phyloP scores from a whole-genome alignment of 257 asterid species.

The Knoxia roxburghii region DNA sequence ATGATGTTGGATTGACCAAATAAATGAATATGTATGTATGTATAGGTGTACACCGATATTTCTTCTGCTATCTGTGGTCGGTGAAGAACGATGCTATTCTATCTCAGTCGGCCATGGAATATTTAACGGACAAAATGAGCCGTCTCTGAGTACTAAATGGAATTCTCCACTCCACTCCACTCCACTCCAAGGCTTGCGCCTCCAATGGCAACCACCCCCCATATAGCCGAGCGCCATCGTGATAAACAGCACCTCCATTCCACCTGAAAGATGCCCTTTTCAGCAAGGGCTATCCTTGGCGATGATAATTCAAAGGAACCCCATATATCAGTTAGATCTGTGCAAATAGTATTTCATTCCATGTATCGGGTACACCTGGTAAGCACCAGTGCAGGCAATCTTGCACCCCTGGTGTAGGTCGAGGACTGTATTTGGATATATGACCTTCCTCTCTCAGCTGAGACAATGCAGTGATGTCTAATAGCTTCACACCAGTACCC shows the following conservation, averaged over 20 bases:
- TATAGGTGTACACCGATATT: too few relatives aligned
- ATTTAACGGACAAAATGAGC: neutral
- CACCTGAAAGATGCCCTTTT: neutral
- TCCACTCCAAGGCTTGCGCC: neutral
- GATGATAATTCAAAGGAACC: neutral
- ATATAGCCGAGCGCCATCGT: neutral
- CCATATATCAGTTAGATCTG: slow-evolving; percentile 29
- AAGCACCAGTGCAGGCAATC: slow-evolving; percentile 99
- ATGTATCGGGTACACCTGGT: slow-evolving; percentile 88
- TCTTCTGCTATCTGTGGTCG: too few relatives aligned
- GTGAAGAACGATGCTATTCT: neutral
- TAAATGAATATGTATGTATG: too few relatives aligned
- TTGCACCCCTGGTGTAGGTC: slow-evolving; percentile 72
- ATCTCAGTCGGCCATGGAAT: neutral
- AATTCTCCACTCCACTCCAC: slow-evolving; percentile 11
- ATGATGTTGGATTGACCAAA: too few relatives aligned
- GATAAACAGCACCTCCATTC: neutral
- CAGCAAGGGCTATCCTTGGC: neutral
- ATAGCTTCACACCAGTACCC: slow-evolving; percentile 56
- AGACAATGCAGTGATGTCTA: slow-evolving; percentile 73
- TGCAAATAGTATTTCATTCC: slow-evolving; percentile 83
- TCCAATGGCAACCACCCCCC: neutral
- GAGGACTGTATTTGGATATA: slow-evolving; percentile 77
- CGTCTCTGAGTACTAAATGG: neutral
- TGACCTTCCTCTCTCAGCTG: slow-evolving; percentile 92